Conservation (phyloP, 805 yeast genomes). For the Hanseniaspora valbyensis region DNA sequence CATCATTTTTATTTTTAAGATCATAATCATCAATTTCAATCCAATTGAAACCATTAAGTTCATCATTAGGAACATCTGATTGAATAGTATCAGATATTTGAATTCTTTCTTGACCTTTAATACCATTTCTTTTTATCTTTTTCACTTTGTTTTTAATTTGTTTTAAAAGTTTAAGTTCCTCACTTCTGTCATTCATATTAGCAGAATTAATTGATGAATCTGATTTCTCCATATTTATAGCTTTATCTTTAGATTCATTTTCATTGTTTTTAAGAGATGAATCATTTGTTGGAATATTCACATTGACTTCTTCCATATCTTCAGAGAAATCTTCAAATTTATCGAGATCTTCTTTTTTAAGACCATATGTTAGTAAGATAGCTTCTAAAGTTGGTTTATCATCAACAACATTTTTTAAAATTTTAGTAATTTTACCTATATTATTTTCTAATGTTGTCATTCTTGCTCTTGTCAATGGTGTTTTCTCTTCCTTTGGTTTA, state of each 20-base stretch:
- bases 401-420: conserved; percentile 39
- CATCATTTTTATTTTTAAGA: conserved; percentile 33
- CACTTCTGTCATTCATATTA: conserved; percentile 9
- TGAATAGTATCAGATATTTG: conserved; percentile 24
- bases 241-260: not conserved
- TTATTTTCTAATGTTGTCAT: conserved; percentile 58
- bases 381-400: conserved; percentile 28
- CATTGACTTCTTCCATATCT: not conserved
- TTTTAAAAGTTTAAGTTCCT: conserved; percentile 7
- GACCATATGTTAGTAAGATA: not conserved
- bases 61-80: conserved; percentile 35
- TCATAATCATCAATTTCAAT: conserved; percentile 39
- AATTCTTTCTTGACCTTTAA: conserved; percentile 15
- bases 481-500: conserved; percentile 65
- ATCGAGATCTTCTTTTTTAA: conserved; percentile 7
- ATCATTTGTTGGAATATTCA: no score
- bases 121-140: conserved; percentile 9
- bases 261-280: no score
- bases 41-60: conserved; percentile 50
- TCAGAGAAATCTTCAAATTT: not conserved
- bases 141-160: conserved; percentile 15
- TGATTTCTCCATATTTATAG: not conserved
- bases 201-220: not conserved
- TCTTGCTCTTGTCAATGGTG: conserved; percentile 74
- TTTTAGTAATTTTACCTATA: conserved; percentile 32